Percentiles rank a stretch among this genome's conserved stretches.
phyloP scores from a whole-genome alignment of 129 eudicot genomes.

The Calendula officinalis region DNA sequence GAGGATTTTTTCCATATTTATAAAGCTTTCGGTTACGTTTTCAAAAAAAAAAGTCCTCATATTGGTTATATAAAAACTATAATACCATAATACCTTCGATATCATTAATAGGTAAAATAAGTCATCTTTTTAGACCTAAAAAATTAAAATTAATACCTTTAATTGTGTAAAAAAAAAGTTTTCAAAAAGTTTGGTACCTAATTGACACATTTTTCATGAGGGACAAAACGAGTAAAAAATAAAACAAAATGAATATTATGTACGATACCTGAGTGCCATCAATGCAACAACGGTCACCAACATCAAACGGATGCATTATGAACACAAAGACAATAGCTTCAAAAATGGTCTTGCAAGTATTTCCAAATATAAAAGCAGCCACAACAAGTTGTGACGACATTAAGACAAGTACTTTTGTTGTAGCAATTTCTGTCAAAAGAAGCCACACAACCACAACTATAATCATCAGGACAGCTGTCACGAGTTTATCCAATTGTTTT shows the following conservation, averaged over 20 bases:
- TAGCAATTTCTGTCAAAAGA: conserved; percentile 69
- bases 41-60: no score
- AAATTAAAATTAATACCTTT: no score
- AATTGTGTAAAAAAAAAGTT: no score
- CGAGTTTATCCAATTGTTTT: conserved; percentile 68
- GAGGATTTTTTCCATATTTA: no score
- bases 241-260: neutral
- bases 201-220: neutral
- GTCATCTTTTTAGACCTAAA: no score
- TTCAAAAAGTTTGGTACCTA: no score
- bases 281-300: conserved; percentile 87
- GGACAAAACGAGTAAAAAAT: neutral
- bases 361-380: conserved; percentile 88
- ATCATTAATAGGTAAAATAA: no score
- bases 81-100: no score
- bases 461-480: conserved; percentile 46
- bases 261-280: conserved; percentile 68
- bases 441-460: conserved; percentile 64
- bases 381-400: conserved; percentile 90
- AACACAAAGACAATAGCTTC: conserved; percentile 93
- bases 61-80: no score
- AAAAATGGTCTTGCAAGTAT: conserved; percentile 87
- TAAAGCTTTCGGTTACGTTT: no score
- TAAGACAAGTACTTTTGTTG: conserved; percentile 73
- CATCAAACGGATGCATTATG: conserved; percentile 96